These are phyloP conservation scores for Reutealis trisperma DNA, from an alignment of 345 rosid genomes.

Conservation along the genomic window DNA sequence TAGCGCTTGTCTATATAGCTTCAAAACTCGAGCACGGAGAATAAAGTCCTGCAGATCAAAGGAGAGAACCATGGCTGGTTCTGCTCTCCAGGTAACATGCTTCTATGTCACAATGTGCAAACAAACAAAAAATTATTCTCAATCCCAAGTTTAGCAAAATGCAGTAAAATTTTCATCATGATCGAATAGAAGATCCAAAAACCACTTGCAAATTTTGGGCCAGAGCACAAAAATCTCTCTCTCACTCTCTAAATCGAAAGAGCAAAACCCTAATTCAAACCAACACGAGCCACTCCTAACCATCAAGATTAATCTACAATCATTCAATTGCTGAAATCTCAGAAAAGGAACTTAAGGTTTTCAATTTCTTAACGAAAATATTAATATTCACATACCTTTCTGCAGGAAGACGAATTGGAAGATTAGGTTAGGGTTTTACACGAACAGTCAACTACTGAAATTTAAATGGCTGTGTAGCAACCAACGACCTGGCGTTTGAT, in stretches of 20 bases:
- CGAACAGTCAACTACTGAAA: no score
- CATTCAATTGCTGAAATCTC: background rate
- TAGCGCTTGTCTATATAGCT: constrained; percentile 78
- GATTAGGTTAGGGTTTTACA: background rate
- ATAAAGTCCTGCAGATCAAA: constrained; percentile 75
- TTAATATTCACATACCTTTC: background rate
- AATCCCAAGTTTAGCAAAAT: background rate
- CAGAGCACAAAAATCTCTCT: no score
- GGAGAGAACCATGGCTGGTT: constrained; percentile 50
- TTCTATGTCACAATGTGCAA: background rate
- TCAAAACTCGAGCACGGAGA: constrained; percentile 78
- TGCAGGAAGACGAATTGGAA: background rate
- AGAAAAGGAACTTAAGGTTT: no score
- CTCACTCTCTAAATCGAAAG: no score
- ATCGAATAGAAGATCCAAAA: no score
- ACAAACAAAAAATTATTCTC: background rate
- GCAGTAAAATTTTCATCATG: background rate
- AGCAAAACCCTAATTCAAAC: no score
- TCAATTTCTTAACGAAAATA: background rate
- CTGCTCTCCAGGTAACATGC: constrained; percentile 16
- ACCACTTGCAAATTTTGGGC: no score
- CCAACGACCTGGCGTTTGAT: background rate
- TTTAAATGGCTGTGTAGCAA: background rate
- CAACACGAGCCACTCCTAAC: background rate
- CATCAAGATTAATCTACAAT: no score